Conservation (phyloP, 2,329 filamentous ascomycete species). For the Coleophoma eucalyptorum region DNA sequence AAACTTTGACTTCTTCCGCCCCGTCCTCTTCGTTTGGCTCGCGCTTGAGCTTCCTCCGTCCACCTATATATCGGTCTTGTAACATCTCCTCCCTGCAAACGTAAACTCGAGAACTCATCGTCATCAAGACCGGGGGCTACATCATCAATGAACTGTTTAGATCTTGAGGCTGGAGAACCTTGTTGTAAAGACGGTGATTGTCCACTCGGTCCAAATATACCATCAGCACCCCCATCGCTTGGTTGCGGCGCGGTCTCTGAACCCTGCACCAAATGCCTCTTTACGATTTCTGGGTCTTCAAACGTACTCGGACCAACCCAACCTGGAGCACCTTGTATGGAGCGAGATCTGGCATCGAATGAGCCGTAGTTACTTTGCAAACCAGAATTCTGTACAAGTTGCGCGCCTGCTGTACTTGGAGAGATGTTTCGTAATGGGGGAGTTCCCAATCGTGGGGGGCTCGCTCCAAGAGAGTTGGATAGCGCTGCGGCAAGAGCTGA, state of each 20-base stretch:
- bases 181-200: slow-evolving; percentile 32
- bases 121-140: slow-evolving; percentile 43
- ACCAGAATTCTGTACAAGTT: slow-evolving; percentile 25
- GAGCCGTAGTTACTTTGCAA: slow-evolving; percentile 79
- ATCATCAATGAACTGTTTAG: slow-evolving; percentile 25
- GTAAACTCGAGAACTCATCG: slow-evolving; percentile 90
- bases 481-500: slow-evolving; percentile 89
- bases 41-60: slow-evolving; percentile 81
- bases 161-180: slow-evolving; percentile 26
- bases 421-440: slow-evolving; percentile 56
- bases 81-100: slow-evolving; percentile 89
- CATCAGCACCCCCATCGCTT: slow-evolving; percentile 14
- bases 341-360: slow-evolving; percentile 66
- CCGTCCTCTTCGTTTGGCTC: slow-evolving; percentile 50
- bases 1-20: slow-evolving; percentile 86
- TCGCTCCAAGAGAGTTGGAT: slow-evolving; percentile 67
- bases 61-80: slow-evolving; percentile 95
- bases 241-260: slow-evolving; percentile 38
- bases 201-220: slow-evolving; percentile 15
- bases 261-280: slow-evolving; percentile 81
- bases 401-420: slow-evolving; percentile 45
- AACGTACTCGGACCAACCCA: slow-evolving; percentile 54
- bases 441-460: slow-evolving; percentile 67
- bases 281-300: slow-evolving; percentile 90
- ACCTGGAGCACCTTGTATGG: slow-evolving; percentile 33